A percentile compares a stretch with the other conserved stretches of the same genome.
Conservation (phyloP, 2,329 filamentous ascomycete genomes). For the Mollisia scopiformis region DNA sequence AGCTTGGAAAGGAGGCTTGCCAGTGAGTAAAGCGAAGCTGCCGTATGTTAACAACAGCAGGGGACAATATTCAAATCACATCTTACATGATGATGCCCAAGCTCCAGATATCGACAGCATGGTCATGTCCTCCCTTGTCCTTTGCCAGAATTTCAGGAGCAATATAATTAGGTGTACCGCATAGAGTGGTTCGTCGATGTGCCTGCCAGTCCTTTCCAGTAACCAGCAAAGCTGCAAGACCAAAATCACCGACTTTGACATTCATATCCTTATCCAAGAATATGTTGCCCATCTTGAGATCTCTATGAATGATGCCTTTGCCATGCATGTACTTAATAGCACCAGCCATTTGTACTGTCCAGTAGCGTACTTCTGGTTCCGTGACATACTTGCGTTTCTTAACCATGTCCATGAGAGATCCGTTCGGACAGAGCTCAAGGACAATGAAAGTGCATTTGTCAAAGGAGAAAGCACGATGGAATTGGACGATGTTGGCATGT, state of each 20-base stretch:
- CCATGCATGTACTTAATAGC: slow-evolving; percentile 98
- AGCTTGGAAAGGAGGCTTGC: slow-evolving; percentile 95
- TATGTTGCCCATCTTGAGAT: slow-evolving; percentile 97
- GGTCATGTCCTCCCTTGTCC: slow-evolving; percentile 91
- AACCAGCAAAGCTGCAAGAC: slow-evolving; percentile 86
- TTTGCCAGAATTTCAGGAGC: slow-evolving; percentile 95
- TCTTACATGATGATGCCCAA: slow-evolving; percentile 92
- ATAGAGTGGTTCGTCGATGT: slow-evolving; percentile 84
- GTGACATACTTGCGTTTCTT: slow-evolving; percentile 89
- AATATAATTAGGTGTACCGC: slow-evolving; percentile 97
- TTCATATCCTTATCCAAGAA: slow-evolving; percentile 96
- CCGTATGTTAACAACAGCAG: slow-evolving; percentile 33
- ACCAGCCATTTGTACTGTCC: slow-evolving; percentile 91
- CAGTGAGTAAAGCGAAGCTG: slow-evolving; percentile 94
- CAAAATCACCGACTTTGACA: slow-evolving; percentile 97
- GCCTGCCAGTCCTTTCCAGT: slow-evolving; percentile 89
- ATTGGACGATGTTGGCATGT: slow-evolving; percentile 94
- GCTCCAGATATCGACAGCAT: slow-evolving; percentile 98
- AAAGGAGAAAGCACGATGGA: slow-evolving; percentile 91
- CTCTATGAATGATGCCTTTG: slow-evolving; percentile 93
- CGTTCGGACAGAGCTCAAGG: slow-evolving; percentile 91
- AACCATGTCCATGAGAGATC: slow-evolving; percentile 97
- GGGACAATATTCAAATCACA: not conserved
- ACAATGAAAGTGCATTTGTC: slow-evolving; percentile 90
- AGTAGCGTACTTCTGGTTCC: slow-evolving; percentile 91